Evolutionary conservation across 805 yeast genomes (phyloP).

Genomic region (Saccharomycopsis javanensis): DNA sequence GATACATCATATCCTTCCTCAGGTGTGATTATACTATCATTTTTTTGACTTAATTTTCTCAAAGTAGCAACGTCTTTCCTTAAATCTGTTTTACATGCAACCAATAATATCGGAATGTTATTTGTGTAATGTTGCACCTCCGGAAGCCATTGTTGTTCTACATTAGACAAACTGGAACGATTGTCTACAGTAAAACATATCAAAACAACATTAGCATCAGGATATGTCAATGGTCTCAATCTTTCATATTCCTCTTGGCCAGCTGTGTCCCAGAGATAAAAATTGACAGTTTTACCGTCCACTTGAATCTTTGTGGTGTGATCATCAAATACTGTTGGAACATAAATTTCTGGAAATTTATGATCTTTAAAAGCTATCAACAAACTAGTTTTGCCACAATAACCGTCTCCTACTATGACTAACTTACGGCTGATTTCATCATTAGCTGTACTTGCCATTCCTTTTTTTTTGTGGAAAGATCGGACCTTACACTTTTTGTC

Average conservation of each 20-base stretch:
- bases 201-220: slow-evolving; percentile 51
- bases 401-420: slow-evolving; percentile 45
- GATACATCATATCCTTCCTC: slow-evolving; percentile 42
- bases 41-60: slow-evolving; percentile 32
- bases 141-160: slow-evolving; percentile 43
- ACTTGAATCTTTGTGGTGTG: slow-evolving; percentile 49
- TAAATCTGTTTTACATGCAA: slow-evolving; percentile 50
- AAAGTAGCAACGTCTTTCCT: slow-evolving; percentile 49
- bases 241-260: slow-evolving; percentile 58
- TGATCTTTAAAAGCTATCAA: slow-evolving; percentile 51
- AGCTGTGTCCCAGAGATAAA: slow-evolving; percentile 60
- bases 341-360: slow-evolving; percentile 55
- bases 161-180: slow-evolving; percentile 44
- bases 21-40: slow-evolving; percentile 37
- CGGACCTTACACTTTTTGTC: no score
- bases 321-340: slow-evolving; percentile 57
- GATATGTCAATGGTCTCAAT: slow-evolving; percentile 49
- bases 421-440: slow-evolving; percentile 26
- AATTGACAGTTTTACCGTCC: slow-evolving; percentile 41
- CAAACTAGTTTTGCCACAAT: slow-evolving; percentile 46
- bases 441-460: neutral
- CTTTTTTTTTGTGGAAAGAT: neutral
- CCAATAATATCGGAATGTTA: slow-evolving; percentile 38
- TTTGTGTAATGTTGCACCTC: slow-evolving; percentile 52
- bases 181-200: slow-evolving; percentile 49